Percentiles rank a stretch among this genome's conserved stretches.
These are phyloP conservation scores for Iberis amara DNA, from an alignment of 441 rosid species.

Conservation along the genomic window DNA sequence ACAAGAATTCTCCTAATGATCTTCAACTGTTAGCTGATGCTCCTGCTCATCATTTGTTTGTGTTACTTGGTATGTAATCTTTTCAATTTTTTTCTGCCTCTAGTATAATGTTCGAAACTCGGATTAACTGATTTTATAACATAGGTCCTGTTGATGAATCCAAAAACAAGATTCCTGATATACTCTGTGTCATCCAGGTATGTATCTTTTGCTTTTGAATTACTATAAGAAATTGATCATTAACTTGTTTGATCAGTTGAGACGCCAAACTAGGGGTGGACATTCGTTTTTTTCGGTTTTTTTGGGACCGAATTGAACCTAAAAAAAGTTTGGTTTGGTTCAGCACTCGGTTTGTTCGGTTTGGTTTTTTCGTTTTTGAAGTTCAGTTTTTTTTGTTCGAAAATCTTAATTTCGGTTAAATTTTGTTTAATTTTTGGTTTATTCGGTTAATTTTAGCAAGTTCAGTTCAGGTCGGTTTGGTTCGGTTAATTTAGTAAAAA, in stretches of 20 bases:
- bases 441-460: no score
- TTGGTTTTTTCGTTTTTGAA: no score
- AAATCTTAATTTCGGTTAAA: no score
- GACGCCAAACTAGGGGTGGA: background rate
- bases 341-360: no score
- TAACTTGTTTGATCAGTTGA: slow-evolving; percentile 10
- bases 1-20: slow-evolving; percentile 97
- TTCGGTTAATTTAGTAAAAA: no score
- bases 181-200: slow-evolving; percentile 89
- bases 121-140: slow-evolving; percentile 34
- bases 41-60: slow-evolving; percentile 97
- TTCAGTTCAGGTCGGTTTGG: no score
- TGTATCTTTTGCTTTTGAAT: slow-evolving; percentile 4
- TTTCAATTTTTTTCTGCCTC: slow-evolving; percentile 15
- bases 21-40: slow-evolving; percentile 97
- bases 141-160: slow-evolving; percentile 97
- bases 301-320: no score
- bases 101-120: slow-evolving; percentile 20
- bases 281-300: no score
- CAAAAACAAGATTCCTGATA: slow-evolving; percentile 77
- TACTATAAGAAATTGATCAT: slow-evolving; percentile 1
- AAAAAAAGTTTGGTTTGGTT: no score
- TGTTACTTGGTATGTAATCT: slow-evolving; percentile 61
- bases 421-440: no score
- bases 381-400: no score